Percentiles rank a stretch among this genome's conserved stretches.
phyloP scores from a whole-genome alignment of 345 rosid genomes.

The Triadica sebifera region DNA sequence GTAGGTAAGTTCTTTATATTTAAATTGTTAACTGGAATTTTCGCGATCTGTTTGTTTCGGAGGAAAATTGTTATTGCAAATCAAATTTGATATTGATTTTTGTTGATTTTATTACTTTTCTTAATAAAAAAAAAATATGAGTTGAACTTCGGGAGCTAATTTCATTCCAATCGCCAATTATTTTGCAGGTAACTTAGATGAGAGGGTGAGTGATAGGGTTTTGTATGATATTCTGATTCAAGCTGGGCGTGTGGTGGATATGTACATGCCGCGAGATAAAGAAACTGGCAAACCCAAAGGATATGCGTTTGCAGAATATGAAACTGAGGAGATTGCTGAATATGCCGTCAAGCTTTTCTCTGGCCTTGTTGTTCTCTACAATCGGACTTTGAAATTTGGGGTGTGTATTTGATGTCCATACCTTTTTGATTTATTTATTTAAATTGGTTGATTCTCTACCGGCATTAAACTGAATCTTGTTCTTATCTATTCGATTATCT shows the following conservation, averaged over 20 bases:
- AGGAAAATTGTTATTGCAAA: not conserved
- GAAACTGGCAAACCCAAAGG: constrained; percentile 89
- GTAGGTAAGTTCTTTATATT: constrained; percentile 1
- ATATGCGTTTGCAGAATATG: constrained; percentile 84
- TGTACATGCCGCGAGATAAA: constrained; percentile 78
- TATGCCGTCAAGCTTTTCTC: constrained; percentile 92
- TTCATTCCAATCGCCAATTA: not conserved
- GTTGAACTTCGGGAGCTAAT: not conserved
- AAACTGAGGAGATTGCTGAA: constrained; percentile 76
- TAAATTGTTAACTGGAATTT: not conserved
- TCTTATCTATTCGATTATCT: not conserved
- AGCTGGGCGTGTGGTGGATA: constrained; percentile 78
- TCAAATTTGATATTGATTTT: not conserved
- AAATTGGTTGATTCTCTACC: not conserved
- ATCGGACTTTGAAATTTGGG: constrained; percentile 69
- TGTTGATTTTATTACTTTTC: not conserved
- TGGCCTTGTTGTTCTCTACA: constrained; percentile 81
- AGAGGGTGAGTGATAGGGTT: constrained; percentile 78
- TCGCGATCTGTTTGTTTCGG: not conserved
- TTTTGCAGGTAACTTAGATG: constrained; percentile 74
- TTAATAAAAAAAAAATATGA: too few relatives aligned
- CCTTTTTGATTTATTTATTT: not conserved
- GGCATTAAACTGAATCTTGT: not conserved
- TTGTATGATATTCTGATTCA: constrained; percentile 82
- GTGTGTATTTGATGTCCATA: constrained; percentile 32